Conservation (phyloP, 1,284 basidiomycete species). For the Apiotrichum porosum region DNA sequence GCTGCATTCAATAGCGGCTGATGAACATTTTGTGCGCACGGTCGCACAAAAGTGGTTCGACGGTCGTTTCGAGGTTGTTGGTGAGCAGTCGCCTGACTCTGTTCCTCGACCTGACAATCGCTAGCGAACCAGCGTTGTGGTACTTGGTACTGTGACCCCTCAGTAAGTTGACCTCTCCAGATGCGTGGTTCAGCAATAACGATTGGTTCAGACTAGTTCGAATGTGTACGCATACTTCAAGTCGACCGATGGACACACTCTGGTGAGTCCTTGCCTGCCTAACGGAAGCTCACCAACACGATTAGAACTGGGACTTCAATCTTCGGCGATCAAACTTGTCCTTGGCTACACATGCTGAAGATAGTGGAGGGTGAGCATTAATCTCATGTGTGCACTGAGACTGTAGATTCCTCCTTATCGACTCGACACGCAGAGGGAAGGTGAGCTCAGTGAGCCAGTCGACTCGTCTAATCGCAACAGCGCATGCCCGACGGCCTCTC, state of each 20-base stretch:
- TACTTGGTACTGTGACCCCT: conserved; percentile 84
- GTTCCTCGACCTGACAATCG: not conserved
- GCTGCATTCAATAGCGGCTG: conserved; percentile 74
- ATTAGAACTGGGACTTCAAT: conserved; percentile 72
- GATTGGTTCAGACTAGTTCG: conserved; percentile 41
- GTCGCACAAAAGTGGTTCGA: conserved; percentile 56
- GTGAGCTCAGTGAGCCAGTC: no score
- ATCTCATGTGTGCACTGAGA: not conserved
- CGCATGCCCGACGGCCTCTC: conserved; percentile 89
- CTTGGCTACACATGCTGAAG: conserved; percentile 59
- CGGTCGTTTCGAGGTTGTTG: conserved; percentile 35
- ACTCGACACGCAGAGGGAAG: conserved; percentile 90
- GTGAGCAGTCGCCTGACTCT: conserved; percentile 21
- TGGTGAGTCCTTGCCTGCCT: conserved; percentile 39
- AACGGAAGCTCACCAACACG: not conserved
- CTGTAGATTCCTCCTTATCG: conserved; percentile 75
- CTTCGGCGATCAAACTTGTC: conserved; percentile 80
- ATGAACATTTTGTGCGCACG: conserved; percentile 62
- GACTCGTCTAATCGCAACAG: no score
- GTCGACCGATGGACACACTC: conserved; percentile 89
- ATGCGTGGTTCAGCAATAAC: no score
- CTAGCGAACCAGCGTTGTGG: conserved; percentile 90
- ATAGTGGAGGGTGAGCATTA: conserved; percentile 57
- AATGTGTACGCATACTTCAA: conserved; percentile 77
- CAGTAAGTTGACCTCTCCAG: conserved; percentile 32